A percentile compares a stretch with the other conserved stretches of the same genome.
Conservation (phyloP, 1,284 basidiomycete genomes). For the Boletus mariae region DNA sequence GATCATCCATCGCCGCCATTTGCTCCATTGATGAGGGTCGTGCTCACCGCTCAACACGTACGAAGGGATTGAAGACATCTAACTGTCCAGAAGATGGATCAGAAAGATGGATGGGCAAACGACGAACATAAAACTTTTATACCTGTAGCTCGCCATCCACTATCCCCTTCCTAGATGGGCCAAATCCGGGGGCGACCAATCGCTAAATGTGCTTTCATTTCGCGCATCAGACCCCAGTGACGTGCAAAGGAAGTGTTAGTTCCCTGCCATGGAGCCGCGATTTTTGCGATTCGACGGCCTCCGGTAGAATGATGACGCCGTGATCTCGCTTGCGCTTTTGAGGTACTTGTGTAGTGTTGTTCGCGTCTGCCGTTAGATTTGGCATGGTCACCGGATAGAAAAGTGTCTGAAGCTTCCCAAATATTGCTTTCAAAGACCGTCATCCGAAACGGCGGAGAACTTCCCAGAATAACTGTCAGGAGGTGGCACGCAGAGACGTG, state of each 20-base stretch:
- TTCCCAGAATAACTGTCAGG: neutral
- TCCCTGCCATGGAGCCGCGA: conserved; percentile 4
- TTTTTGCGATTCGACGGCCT: conserved; percentile 17
- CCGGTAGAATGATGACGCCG: neutral
- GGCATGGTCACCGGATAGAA: conserved; percentile 2
- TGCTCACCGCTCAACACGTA: conserved; percentile 16
- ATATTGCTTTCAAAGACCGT: neutral
- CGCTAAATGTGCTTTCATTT: conserved; percentile 17
- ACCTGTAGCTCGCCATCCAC: conserved; percentile 2
- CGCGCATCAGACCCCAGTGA: neutral
- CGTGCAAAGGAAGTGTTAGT: neutral
- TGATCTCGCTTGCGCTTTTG: conserved; percentile 2
- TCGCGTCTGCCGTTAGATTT: conserved; percentile 4
- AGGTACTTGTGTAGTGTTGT: neutral
- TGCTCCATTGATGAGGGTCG: conserved; percentile 28
- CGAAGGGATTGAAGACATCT: conserved; percentile 22
- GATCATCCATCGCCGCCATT: conserved; percentile 27
- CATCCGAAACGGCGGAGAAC: neutral
- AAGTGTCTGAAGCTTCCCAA: neutral
- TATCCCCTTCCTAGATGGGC: neutral
- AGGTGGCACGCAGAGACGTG: neutral
- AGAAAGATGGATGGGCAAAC: neutral
- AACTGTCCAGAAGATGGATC: neutral
- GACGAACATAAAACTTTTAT: conserved; percentile 17
- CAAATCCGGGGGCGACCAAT: conserved; percentile 14